Base-by-base conservation (phyloP, 495 filamentous ascomycete genomes). In the Annulohypoxylon moriforme region DNA sequence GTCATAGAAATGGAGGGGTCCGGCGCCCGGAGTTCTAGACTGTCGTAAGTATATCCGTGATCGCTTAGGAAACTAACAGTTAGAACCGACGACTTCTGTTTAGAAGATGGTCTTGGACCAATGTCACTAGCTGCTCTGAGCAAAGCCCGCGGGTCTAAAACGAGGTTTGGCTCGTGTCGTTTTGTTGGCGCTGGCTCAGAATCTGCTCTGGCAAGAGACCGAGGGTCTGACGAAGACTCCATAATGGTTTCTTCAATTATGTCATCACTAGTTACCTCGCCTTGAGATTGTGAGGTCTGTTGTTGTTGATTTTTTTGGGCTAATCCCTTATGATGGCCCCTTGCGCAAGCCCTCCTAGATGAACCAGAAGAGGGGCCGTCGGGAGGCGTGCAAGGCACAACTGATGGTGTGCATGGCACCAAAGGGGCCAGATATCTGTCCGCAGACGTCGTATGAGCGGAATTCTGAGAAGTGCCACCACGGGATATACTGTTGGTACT, bases 91-190 rank as follows among this genome's bases (percentile, higher is more conserved):
- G 61, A 25, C 42, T 50, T 72, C 10, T 64, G 50, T 7, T 38
- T 6, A 3, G 34, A 11, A 31, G 56, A 57, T n/a, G 65, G 40
- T 10, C 64, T 55, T 50, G 81, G 79, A 0, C 77, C 79, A 20
- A 80, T 74, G 56, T 85, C 83, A 55, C 82, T 84, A 1, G 76
- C 52, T 40, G 77, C 75, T 79, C 66, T 77, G 50, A 49, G 36
- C 10, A 49, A 76, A 36, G 31, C 60, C 44, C 20, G 75, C 44
- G 31, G 69, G 60, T 16, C 52, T 53, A 20, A 58, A 22, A 49
- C 31, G 2, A 20, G 60, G 7, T 62, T 69, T 27, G 55, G 64
- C 27, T 73, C 55, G 0, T 58, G 67, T 13, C 73, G 72, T 57
- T 82, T 81, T 18, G 62, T n/a, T 2, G 73, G 71, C 0, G 76